A percentile compares a stretch with the other conserved stretches of the same genome.
phyloP scores from a whole-genome alignment of 2,329 filamentous ascomycete species.

The Berkeleyomyces rouxiae region DNA sequence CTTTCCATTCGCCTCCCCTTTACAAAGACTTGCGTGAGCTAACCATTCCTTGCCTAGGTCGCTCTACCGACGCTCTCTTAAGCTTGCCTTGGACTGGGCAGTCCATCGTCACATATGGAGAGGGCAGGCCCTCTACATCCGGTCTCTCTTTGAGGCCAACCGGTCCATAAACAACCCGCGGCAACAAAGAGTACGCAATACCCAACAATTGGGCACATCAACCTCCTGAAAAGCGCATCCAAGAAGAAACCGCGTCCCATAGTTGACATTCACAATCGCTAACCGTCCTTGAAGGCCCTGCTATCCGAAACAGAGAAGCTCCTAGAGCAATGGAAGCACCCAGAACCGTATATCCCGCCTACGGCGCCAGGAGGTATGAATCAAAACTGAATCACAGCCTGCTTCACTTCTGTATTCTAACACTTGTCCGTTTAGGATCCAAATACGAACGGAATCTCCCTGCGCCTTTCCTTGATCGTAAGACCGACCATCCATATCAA shows the following conservation, averaged over 20 bases:
- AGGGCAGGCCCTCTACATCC: constrained; percentile 89
- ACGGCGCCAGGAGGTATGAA: constrained; percentile 78
- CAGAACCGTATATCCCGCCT: constrained; percentile 77
- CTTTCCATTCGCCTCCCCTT: not conserved
- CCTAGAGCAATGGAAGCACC: constrained; percentile 90
- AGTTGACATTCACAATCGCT: not conserved
- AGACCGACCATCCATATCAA: constrained; percentile 24
- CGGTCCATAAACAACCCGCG: constrained; percentile 67
- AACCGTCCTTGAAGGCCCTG: constrained; percentile 42
- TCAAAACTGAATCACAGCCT: not conserved
- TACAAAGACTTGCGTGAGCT: constrained; percentile 1
- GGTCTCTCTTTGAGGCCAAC: constrained; percentile 89
- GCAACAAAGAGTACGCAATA: constrained; percentile 56
- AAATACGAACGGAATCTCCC: constrained; percentile 94
- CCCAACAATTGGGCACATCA: no score
- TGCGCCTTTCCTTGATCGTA: constrained; percentile 63
- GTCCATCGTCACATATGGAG: constrained; percentile 89
- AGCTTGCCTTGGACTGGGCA: constrained; percentile 88
- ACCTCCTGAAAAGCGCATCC: not conserved
- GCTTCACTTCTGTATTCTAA: not conserved
- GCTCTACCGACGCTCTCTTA: constrained; percentile 83
- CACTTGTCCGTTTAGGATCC: constrained; percentile 43
- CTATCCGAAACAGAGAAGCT: constrained; percentile 77
- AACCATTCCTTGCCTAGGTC: constrained; percentile 28
- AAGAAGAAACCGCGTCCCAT: not conserved